Evolutionary conservation across 805 yeast genomes (phyloP), one percentile per base, ranked within the genome.

Genomic region (Saturnispora sanitii): DNA sequence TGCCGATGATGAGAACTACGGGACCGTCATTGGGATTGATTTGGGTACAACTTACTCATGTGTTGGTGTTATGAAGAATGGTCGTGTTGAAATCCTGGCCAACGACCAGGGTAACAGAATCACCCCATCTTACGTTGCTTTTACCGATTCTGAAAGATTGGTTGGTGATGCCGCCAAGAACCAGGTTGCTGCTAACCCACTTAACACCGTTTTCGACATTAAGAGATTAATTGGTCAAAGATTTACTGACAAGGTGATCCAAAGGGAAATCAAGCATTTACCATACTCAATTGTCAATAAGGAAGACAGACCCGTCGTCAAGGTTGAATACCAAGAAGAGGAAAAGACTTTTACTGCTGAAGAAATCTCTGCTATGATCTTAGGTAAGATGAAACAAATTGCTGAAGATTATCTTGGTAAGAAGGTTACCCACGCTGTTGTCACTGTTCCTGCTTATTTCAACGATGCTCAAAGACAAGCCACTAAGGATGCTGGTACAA

Each of bases 31-130:
- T 54, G 87, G 97, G 67, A 90, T 90, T 59, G 95, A 86, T 75
- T 81, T 87, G 71, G 96, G 96, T 62, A 88, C 97, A 49, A 88
- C 97, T 5, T 88, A 88, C 75, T 88, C 96, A 11, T 88, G 96
- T 77, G 97, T 90, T 47, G 97, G 95, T 57, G 87, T 58, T n/a
- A 58, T 59, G 60, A 56, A 55, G 41, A 52, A 58, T 6, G 64
- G 62, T 22, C 55, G 94, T 56, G 96, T 88, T 45, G 96, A 90
- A 60, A 88, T 88, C 59, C 78, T 88, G 57, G 96, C 96, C 56
- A 88, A 88, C 61, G 96, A 88, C 65, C 96, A 90, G 71, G 97
- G 97, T 73, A 88, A 90, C 75, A 83, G 96, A 73, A 90, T 95
- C 48, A 88, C 96, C 16, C 96, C 96, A 28, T 87, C 96, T 27